A percentile compares a stretch with the other conserved stretches of the same genome.
Evolutionary conservation across 164 flowering plant species (phyloP).

Genomic region (Litsea cubeba): DNA sequence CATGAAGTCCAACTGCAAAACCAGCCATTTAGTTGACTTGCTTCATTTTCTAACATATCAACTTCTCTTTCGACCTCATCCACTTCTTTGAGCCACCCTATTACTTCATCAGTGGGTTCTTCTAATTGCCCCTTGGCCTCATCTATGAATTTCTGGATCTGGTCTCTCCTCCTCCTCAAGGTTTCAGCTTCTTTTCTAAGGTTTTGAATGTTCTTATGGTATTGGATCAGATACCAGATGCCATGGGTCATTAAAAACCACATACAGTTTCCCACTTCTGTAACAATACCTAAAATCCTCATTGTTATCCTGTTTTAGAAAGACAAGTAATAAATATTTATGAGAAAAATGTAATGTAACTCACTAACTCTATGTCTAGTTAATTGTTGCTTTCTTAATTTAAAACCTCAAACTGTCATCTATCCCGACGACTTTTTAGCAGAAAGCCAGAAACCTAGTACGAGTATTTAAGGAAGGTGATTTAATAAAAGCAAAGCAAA

Average conservation of each 20-base stretch:
- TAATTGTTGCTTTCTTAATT: no score
- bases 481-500: no score
- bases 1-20: neutral
- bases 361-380: no score
- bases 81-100: neutral
- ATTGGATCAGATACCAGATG: neutral
- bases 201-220: neutral
- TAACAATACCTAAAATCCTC: neutral
- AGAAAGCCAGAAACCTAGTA: no score
- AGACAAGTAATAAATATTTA: no score
- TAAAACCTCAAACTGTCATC: no score
- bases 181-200: neutral
- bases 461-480: no score
- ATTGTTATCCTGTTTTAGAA: no score
- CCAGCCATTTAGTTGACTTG: neutral
- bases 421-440: no score
- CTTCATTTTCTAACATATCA: neutral
- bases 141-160: neutral
- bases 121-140: neutral
- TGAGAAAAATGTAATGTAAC: no score
- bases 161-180: neutral
- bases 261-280: neutral
- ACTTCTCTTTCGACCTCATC: neutral
- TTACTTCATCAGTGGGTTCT: slow-evolving; percentile 1
- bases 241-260: neutral